Evolutionary conservation across 1,284 basidiomycete genomes (phyloP).

Genomic region (Ustilago vetiveriae): DNA sequence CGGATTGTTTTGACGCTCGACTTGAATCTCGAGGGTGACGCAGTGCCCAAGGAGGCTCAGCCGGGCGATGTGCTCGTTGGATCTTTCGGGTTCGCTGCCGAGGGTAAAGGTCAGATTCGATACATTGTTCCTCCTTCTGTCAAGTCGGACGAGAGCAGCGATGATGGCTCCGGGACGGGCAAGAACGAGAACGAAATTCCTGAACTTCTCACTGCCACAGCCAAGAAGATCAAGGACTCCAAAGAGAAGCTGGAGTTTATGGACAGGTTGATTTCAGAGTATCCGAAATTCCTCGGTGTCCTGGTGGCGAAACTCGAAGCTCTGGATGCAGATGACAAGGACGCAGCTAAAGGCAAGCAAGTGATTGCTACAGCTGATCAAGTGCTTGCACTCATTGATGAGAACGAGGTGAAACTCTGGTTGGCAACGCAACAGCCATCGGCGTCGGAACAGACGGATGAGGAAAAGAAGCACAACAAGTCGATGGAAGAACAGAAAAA

Average conservation of each 20-base stretch:
- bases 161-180: constrained; percentile 13
- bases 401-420: constrained; percentile 57
- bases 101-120: constrained; percentile 55
- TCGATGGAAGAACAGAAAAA: constrained; percentile 59
- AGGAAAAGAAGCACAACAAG: constrained; percentile 59
- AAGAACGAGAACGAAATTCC: constrained; percentile 59
- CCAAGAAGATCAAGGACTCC: constrained; percentile 63
- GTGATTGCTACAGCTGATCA: constrained; percentile 55
- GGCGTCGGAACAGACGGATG: constrained; percentile 56
- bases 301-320: constrained; percentile 62
- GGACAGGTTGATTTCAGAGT: constrained; percentile 57
- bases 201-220: constrained; percentile 62
- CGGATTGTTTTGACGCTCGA: constrained; percentile 59
- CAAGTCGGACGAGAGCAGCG: constrained; percentile 34
- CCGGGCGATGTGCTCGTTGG: constrained; percentile 65
- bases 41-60: constrained; percentile 63
- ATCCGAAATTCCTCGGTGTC: constrained; percentile 61
- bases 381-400: constrained; percentile 55
- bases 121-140: constrained; percentile 64
- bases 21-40: constrained; percentile 63
- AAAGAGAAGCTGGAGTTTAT: constrained; percentile 61
- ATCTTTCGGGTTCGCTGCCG: constrained; percentile 55
- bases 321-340: constrained; percentile 40
- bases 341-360: constrained; percentile 31
- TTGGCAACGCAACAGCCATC: constrained; percentile 59